Evolutionary conservation across 768 basidiomycete genomes (phyloP).

Genomic region (Hypsizygus marmoreus): DNA sequence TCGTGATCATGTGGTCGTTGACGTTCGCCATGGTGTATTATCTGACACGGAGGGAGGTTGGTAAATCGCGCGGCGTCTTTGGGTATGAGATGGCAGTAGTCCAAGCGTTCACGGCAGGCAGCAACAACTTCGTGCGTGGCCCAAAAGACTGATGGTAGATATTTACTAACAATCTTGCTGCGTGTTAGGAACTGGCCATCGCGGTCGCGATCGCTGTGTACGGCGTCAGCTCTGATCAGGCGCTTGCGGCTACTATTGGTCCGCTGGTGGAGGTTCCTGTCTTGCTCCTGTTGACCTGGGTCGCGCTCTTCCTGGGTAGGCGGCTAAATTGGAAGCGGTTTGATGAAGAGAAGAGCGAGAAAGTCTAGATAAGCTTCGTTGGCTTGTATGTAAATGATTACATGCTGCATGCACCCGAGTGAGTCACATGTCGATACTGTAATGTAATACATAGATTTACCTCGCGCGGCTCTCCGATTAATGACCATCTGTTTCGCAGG

Average conservation of each 20-base stretch:
- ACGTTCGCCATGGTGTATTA: conserved; percentile 60
- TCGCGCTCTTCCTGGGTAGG: conserved; percentile 49
- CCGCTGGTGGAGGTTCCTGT: conserved; percentile 83
- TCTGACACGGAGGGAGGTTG: conserved; percentile 42
- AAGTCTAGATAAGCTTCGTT: too few relatives aligned
- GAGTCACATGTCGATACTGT: too few relatives aligned
- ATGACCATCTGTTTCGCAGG: too few relatives aligned
- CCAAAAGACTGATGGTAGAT: not conserved
- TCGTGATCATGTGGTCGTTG: conserved; percentile 71
- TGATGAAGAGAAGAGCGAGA: not conserved
- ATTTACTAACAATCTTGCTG: not conserved
- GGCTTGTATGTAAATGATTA: too few relatives aligned
- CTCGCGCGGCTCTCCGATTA: too few relatives aligned
- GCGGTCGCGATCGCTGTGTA: conserved; percentile 79
- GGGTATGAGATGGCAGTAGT: conserved; percentile 76
- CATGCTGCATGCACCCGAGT: too few relatives aligned
- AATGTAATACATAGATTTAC: too few relatives aligned
- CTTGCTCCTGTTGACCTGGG: conserved; percentile 66
- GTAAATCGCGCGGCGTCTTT: too few relatives aligned
- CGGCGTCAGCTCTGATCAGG: conserved; percentile 77
- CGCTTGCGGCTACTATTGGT: conserved; percentile 79
- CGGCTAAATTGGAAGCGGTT: conserved; percentile 40
- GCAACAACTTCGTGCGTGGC: conserved; percentile 70
- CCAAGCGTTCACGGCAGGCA: conserved; percentile 79
- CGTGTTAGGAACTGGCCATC: conserved; percentile 71